These are phyloP conservation scores for Penicillium concentricum DNA, from an alignment of 2,329 filamentous ascomycete genomes.

Conservation along the genomic window DNA sequence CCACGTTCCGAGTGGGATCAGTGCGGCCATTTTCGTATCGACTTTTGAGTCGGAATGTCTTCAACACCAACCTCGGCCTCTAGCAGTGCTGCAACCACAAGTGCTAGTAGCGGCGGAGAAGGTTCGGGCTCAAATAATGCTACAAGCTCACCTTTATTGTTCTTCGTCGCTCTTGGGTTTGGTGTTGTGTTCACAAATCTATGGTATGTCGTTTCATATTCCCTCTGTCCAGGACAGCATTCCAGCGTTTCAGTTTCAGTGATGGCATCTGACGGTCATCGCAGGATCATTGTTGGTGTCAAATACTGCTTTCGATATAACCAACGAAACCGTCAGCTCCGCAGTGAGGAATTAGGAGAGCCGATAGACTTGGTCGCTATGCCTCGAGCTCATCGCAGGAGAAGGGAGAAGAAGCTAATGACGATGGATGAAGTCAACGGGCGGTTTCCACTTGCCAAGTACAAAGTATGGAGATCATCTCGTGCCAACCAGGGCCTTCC, in stretches of 20 bases:
- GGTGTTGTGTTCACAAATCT: conserved; percentile 98
- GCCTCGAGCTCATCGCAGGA: conserved; percentile 78
- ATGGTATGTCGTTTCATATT: conserved; percentile 64
- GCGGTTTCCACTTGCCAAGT: conserved; percentile 92
- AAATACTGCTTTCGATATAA: conserved; percentile 99
- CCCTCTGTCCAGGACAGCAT: background rate
- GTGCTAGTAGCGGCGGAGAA: conserved; percentile 29
- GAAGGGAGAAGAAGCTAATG: conserved; percentile 98
- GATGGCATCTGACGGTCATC: conserved; percentile 9
- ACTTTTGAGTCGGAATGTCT: conserved; percentile 25
- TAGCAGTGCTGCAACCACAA: conserved; percentile 26
- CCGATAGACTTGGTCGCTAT: conserved; percentile 85
- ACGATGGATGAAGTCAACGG: conserved; percentile 98
- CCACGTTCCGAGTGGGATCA: background rate
- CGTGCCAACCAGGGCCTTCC: conserved; percentile 81
- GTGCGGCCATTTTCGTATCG: background rate
- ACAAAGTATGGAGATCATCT: conserved; percentile 88
- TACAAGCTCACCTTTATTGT: conserved; percentile 73
- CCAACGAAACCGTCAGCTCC: conserved; percentile 79
- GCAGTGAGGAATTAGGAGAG: conserved; percentile 76
- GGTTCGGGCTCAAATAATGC: conserved; percentile 44
- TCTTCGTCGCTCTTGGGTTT: conserved; percentile 94
- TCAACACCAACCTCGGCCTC: conserved; percentile 29
- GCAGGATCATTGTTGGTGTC: conserved; percentile 97
- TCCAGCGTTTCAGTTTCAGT: background rate